Evolutionary conservation across 306 rosid genomes (phyloP), one percentile per base, ranked within the genome.

Genomic region (Quercus cerris): DNA sequence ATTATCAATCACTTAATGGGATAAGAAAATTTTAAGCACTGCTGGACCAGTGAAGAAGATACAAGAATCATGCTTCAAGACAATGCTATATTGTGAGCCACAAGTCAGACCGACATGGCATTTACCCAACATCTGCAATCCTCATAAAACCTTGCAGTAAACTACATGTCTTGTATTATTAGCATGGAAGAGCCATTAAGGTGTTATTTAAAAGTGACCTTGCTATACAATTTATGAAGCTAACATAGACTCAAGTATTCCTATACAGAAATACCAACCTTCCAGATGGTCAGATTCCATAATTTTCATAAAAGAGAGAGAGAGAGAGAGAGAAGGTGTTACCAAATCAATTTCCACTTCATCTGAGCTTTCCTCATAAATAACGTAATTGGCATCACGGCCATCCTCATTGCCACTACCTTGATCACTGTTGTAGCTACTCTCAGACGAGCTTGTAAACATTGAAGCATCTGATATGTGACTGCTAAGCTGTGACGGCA

Each of bases 391-490:
- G 55, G 81, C 88, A 74, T 90, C 96, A 81, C 85, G 92, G 57
- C 89, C 92, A 84, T 93, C 98, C 89, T 95, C 99, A 28, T 94
- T 93, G 78, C 99, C 98, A 82, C 99, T 95, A 57, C 97, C 98
- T 69, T 90, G 99, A 74, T 93, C 99, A 38, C 98, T 93, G 38
- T 86, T 93, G 79, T 93, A 93, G 89, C 99, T 93, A 85, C 97
- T 87, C 81, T 91, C 99, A 54, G 98, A 93, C 66, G 94, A 89
- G 84, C 98, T 90, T 86, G 90, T 79, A 80, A 89, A 89, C 85
- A 86, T 79, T 54, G 94, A 89, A 31, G 90, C 92, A 82, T 93
- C 97, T 38, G 97, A 91, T 8, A 87, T 75, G 54, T 84, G 92
- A 80, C 90, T 81, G 87, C 99, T 91, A 76, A 86, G 75, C 77